Conservation (phyloP, 345 rosid genomes). For the Citrus trifoliata region DNA sequence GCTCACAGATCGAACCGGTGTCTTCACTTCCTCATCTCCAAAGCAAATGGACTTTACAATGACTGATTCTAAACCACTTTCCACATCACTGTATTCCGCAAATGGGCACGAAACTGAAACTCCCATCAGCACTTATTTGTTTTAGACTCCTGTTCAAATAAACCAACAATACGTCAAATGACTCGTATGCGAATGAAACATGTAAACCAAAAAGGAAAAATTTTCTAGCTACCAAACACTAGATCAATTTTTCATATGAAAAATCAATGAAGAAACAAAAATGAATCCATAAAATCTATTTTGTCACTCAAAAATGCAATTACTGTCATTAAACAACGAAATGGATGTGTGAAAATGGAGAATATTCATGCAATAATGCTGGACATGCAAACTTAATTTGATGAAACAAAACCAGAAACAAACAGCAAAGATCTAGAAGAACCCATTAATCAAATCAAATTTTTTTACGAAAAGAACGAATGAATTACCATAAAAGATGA, state of each 20-base stretch:
- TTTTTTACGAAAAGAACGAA: neutral
- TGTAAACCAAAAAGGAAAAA: neutral
- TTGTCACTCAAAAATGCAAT: neutral
- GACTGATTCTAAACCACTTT: constrained; percentile 61
- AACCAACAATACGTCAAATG: neutral
- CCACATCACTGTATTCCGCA: constrained; percentile 52
- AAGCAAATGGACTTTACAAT: constrained; percentile 72
- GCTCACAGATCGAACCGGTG: constrained; percentile 64
- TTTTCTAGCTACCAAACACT: neutral
- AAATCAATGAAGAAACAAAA: neutral
- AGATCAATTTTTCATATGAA: neutral
- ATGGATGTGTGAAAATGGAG: neutral
- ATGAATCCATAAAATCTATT: neutral
- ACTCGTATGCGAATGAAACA: neutral
- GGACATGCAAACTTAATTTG: neutral
- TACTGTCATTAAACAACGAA: neutral
- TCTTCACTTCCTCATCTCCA: constrained; percentile 60
- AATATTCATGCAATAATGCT: neutral
- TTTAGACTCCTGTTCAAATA: constrained; percentile 25
- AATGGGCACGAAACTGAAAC: constrained; percentile 57
- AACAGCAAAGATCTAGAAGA: neutral
- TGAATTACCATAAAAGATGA: neutral
- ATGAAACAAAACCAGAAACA: neutral
- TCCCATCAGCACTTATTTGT: constrained; percentile 55
- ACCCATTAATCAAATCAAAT: constrained; percentile 4